phyloP scores from a whole-genome alignment of 352 stramenopile species.

The Pythium oligandrum region DNA sequence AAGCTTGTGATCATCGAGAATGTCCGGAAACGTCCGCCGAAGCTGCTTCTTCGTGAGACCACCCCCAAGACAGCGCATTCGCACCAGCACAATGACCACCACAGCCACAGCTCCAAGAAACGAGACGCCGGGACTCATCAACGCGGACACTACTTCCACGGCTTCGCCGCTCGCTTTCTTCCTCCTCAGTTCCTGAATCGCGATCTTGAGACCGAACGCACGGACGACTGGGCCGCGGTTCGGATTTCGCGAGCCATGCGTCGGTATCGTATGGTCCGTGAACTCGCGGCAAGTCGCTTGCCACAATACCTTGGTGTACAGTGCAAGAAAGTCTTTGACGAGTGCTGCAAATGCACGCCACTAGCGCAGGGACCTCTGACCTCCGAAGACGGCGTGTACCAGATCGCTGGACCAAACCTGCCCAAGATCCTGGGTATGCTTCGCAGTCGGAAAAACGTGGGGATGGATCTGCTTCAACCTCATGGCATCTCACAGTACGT shows the following conservation, averaged over 20 bases:
- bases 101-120: background rate
- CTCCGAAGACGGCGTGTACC: constrained; percentile 54
- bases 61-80: background rate
- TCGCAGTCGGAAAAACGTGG: constrained; percentile 43
- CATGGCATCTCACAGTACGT: constrained; percentile 58
- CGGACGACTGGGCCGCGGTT: constrained; percentile 51
- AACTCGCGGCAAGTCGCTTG: constrained; percentile 30
- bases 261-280: constrained; percentile 45
- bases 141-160: constrained; percentile 22
- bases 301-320: constrained; percentile 47
- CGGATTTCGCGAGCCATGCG: constrained; percentile 56
- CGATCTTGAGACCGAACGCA: constrained; percentile 22
- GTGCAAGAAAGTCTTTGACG: constrained; percentile 69
- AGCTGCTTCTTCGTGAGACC: constrained; percentile 30
- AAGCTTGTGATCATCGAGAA: constrained; percentile 63
- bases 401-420: constrained; percentile 61
- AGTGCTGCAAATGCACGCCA: constrained; percentile 65
- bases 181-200: constrained; percentile 26
- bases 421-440: constrained; percentile 59
- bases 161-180: constrained; percentile 6
- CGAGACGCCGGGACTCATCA: constrained; percentile 2
- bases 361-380: constrained; percentile 43
- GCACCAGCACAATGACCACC: background rate
- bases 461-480: constrained; percentile 57
- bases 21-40: constrained; percentile 31